Evolutionary conservation across 352 stramenopile genomes (phyloP).

Genomic region (Phytophthora citricola): DNA sequence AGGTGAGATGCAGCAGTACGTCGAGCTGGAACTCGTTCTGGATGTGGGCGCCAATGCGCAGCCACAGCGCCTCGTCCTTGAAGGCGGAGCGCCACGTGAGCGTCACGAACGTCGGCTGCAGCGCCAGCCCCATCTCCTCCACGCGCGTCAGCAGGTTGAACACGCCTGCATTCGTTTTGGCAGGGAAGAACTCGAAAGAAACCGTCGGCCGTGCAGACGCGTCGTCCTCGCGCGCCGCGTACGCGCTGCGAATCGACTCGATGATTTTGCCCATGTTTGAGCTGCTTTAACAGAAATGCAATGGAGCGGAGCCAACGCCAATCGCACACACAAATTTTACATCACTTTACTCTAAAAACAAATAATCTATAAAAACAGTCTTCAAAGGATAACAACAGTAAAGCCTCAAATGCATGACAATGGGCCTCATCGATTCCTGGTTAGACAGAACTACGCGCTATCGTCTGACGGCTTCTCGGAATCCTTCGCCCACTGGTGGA

Average conservation of each 20-base stretch:
- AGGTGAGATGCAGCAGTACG: slow-evolving; percentile 84
- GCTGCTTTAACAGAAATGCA: slow-evolving; percentile 6
- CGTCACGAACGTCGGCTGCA: slow-evolving; percentile 89
- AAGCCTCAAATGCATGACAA: too few relatives aligned
- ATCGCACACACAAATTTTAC: too few relatives aligned
- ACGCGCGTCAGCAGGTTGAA: slow-evolving; percentile 88
- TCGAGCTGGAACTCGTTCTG: slow-evolving; percentile 89
- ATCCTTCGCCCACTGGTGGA: slow-evolving; percentile 62
- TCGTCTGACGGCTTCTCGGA: slow-evolving; percentile 16
- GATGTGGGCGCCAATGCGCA: slow-evolving; percentile 89
- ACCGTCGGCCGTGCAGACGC: slow-evolving; percentile 58
- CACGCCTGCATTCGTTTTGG: slow-evolving; percentile 86
- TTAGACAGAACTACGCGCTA: too few relatives aligned
- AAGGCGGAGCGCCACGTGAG: slow-evolving; percentile 92
- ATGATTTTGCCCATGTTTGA: slow-evolving; percentile 81
- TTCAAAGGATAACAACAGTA: too few relatives aligned
- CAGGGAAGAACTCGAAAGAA: slow-evolving; percentile 90
- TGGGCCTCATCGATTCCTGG: too few relatives aligned
- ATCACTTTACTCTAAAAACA: too few relatives aligned
- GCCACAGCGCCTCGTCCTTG: slow-evolving; percentile 90
- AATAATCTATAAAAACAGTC: too few relatives aligned
- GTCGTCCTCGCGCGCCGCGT: slow-evolving; percentile 46
- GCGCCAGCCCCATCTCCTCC: slow-evolving; percentile 86
- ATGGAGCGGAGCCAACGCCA: not conserved
- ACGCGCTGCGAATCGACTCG: slow-evolving; percentile 70